A percentile compares a stretch with the other conserved stretches of the same genome.
phyloP scores from a whole-genome alignment of 176 grass and related monocot genomes.

The Dendrocalamus sinicus region DNA sequence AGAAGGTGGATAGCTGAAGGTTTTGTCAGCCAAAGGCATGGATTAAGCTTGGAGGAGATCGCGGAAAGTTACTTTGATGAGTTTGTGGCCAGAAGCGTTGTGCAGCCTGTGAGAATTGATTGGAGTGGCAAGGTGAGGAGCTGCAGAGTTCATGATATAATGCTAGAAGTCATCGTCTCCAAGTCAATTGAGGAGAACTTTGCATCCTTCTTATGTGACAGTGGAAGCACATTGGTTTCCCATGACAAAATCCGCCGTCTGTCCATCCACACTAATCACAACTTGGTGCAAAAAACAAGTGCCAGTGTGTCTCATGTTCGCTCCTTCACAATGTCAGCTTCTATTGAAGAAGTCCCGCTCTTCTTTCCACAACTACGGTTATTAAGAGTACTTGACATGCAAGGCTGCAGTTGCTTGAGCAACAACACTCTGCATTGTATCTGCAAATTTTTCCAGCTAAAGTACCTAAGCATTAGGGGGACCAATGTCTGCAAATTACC shows the following conservation, averaged over 20 bases:
- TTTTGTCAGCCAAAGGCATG: no score
- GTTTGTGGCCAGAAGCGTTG: conserved; percentile 27
- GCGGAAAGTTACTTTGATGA: conserved; percentile 29
- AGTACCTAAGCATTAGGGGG: conserved; percentile 27
- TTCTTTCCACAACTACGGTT: background rate
- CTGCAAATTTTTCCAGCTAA: conserved; percentile 20
- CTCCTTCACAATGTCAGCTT: background rate
- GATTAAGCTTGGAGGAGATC: no score
- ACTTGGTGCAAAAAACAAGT: background rate
- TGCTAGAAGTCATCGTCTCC: conserved; percentile 39
- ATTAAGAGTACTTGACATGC: conserved; percentile 41
- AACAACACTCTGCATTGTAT: background rate
- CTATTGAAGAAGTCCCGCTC: background rate
- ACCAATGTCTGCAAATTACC: background rate
- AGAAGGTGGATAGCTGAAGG: no score
- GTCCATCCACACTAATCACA: background rate
- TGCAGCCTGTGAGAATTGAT: conserved; percentile 25
- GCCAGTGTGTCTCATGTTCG: conserved; percentile 25
- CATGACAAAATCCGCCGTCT: conserved; percentile 30
- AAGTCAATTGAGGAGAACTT: conserved; percentile 46
- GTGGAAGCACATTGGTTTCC: background rate
- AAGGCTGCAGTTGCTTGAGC: no score
- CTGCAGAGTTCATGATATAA: conserved; percentile 41
- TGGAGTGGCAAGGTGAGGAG: conserved; percentile 24
- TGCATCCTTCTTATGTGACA: background rate